phyloP scores from a whole-genome alignment of 441 rosid species.

The Arabidopsis lyrata region DNA sequence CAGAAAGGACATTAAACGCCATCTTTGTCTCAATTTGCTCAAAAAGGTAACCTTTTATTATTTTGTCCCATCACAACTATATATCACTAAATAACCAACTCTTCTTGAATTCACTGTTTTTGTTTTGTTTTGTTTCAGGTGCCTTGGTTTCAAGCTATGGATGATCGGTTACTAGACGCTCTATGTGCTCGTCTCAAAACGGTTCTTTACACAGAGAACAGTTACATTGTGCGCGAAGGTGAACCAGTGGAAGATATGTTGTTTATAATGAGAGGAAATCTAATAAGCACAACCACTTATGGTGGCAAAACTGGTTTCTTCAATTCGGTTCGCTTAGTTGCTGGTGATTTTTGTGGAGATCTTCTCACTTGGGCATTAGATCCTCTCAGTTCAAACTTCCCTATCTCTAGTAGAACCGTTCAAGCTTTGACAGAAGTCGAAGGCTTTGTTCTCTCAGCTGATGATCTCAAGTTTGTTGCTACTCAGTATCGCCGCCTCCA shows the following conservation, averaged over 20 bases:
- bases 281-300: slow-evolving; percentile 52
- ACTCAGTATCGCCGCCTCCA: slow-evolving; percentile 43
- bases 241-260: slow-evolving; percentile 60
- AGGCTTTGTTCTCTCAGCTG: slow-evolving; percentile 61
- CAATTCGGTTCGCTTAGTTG: slow-evolving; percentile 9
- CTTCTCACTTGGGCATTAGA: slow-evolving; percentile 51
- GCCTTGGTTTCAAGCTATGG: slow-evolving; percentile 55
- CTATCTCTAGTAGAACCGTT: slow-evolving; percentile 55
- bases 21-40: slow-evolving; percentile 46
- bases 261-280: slow-evolving; percentile 58
- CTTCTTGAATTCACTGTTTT: not conserved
- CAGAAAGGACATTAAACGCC: slow-evolving; percentile 45
- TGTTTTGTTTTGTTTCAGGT: slow-evolving; percentile 43
- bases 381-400: slow-evolving; percentile 38
- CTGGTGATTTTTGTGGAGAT: slow-evolving; percentile 49
- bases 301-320: slow-evolving; percentile 49
- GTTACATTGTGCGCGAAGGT: slow-evolving; percentile 55
- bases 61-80: not conserved
- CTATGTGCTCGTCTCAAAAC: slow-evolving; percentile 56
- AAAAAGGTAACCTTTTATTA: slow-evolving; percentile 26
- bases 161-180: slow-evolving; percentile 54
- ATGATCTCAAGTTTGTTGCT: slow-evolving; percentile 57
- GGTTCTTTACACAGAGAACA: slow-evolving; percentile 52
- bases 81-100: not conserved
- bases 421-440: slow-evolving; percentile 61